phyloP scores from a whole-genome alignment of 1,284 basidiomycete genomes.

The Golubevia pallescens region DNA sequence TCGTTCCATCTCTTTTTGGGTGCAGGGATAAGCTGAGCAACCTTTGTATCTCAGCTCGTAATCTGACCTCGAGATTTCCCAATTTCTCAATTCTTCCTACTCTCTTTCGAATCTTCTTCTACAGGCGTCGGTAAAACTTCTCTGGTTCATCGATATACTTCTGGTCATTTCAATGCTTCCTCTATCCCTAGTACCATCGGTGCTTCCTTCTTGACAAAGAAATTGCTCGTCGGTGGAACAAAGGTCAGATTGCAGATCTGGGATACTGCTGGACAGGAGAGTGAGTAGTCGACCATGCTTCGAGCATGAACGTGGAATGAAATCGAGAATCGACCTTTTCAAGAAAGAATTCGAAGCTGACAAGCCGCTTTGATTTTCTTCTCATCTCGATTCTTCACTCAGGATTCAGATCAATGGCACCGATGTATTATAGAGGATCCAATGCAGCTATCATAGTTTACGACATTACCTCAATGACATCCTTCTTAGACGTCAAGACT shows the following conservation, averaged over 20 bases:
- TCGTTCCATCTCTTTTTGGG: too few species aligned
- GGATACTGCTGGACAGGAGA: conserved; percentile 98
- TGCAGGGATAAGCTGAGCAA: too few species aligned
- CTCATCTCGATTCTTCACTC: too few species aligned
- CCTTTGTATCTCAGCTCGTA: too few species aligned
- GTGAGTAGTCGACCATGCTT: conserved; percentile 53
- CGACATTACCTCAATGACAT: conserved; percentile 89
- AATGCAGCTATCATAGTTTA: conserved; percentile 95
- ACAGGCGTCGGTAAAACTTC: conserved; percentile 92
- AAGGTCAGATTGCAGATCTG: conserved; percentile 81
- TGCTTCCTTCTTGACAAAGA: conserved; percentile 92
- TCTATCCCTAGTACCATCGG: conserved; percentile 77
- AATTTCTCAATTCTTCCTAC: too few species aligned
- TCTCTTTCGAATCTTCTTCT: conserved; percentile 8
- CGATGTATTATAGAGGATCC: conserved; percentile 98
- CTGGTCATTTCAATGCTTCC: conserved; percentile 68
- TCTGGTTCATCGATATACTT: conserved; percentile 88
- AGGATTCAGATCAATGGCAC: conserved; percentile 75
- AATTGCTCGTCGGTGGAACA: conserved; percentile 83
- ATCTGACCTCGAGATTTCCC: too few species aligned
- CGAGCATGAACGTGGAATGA: neutral
- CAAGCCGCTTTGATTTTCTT: neutral
- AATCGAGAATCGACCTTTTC: conserved; percentile 5
- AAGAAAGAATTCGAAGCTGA: too few species aligned
- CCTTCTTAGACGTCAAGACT: conserved; percentile 86